Conservation (phyloP, 495 filamentous ascomycete species). For the Poronia punctata region DNA sequence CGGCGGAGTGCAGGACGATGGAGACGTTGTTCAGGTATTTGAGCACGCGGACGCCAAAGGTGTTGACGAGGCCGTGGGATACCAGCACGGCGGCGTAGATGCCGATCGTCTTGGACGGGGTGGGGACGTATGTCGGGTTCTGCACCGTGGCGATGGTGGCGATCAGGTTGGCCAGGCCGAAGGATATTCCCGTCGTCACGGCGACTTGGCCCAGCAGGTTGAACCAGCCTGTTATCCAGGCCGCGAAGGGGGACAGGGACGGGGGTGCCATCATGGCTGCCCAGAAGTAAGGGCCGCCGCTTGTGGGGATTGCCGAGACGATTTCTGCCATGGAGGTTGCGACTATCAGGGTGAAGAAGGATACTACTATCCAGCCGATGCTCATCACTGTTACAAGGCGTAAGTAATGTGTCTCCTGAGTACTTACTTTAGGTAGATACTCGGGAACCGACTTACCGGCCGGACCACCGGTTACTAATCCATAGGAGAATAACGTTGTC, state of each 20-base stretch:
- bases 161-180: slow-evolving; percentile 56
- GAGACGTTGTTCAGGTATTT: slow-evolving; percentile 50
- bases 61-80: slow-evolving; percentile 55
- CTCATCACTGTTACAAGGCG: slow-evolving; percentile 15
- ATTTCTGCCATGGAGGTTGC: slow-evolving; percentile 60
- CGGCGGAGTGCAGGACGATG: slow-evolving; percentile 31
- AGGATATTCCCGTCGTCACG: slow-evolving; percentile 61
- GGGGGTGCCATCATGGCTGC: slow-evolving; percentile 53
- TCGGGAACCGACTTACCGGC: slow-evolving; percentile 35
- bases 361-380: slow-evolving; percentile 52
- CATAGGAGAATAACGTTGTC: slow-evolving; percentile 51
- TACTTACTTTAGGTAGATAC: neutral
- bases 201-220: slow-evolving; percentile 56
- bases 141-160: slow-evolving; percentile 52
- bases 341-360: slow-evolving; percentile 52
- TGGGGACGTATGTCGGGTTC: slow-evolving; percentile 40
- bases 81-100: slow-evolving; percentile 54
- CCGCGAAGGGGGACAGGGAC: slow-evolving; percentile 49
- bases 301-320: slow-evolving; percentile 57
- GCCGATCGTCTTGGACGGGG: slow-evolving; percentile 50
- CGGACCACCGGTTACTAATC: slow-evolving; percentile 51
- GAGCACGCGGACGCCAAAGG: slow-evolving; percentile 41
- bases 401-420: slow-evolving; percentile 14
- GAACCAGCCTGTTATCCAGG: slow-evolving; percentile 62
- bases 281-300: slow-evolving; percentile 63